Percentiles rank a stretch among this genome's conserved stretches.
Evolutionary conservation across 2,329 filamentous ascomycete species (phyloP).

Genomic region (Dothidotthia symphoricarpi): DNA sequence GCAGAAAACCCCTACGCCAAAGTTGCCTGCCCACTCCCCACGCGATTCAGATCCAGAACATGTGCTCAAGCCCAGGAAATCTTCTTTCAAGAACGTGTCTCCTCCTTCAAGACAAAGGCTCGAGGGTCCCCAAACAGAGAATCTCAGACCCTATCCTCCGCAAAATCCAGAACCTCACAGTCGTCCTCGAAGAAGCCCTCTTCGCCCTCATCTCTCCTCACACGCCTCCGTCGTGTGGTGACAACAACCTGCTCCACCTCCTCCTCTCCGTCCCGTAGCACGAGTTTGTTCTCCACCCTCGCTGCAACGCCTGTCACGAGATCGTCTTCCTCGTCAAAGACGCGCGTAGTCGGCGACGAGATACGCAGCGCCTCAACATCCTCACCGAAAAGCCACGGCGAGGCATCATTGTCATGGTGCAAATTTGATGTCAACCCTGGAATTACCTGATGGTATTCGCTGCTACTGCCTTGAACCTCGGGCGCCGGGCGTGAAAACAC

Average conservation of each 20-base stretch:
- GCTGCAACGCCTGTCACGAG: slow-evolving; percentile 54
- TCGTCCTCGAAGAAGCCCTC: slow-evolving; percentile 86
- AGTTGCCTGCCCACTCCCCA: no score
- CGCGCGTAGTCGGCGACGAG: slow-evolving; percentile 39
- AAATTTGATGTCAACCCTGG: slow-evolving; percentile 28
- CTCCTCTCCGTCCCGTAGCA: slow-evolving; percentile 53
- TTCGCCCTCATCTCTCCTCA: slow-evolving; percentile 60
- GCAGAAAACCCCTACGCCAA: no score
- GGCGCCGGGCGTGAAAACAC: slow-evolving; percentile 53
- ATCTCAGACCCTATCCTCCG: slow-evolving; percentile 54
- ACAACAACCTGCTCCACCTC: slow-evolving; percentile 77
- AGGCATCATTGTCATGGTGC: slow-evolving; percentile 36
- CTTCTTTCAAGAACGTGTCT: no score
- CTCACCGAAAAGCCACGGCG: slow-evolving; percentile 56
- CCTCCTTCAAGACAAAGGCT: no score
- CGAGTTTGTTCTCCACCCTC: slow-evolving; percentile 44
- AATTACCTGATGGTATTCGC: slow-evolving; percentile 20
- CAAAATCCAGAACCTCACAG: slow-evolving; percentile 87
- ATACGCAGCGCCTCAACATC: slow-evolving; percentile 49
- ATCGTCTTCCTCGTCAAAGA: slow-evolving; percentile 41
- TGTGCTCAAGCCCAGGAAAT: no score
- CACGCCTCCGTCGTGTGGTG: slow-evolving; percentile 68
- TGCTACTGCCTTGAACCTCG: slow-evolving; percentile 23
- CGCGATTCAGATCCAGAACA: no score
- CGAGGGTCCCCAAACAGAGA: neutral